Evolutionary conservation across 2,329 filamentous ascomycete genomes (phyloP).

Genomic region (Podosphaera aphanis): DNA sequence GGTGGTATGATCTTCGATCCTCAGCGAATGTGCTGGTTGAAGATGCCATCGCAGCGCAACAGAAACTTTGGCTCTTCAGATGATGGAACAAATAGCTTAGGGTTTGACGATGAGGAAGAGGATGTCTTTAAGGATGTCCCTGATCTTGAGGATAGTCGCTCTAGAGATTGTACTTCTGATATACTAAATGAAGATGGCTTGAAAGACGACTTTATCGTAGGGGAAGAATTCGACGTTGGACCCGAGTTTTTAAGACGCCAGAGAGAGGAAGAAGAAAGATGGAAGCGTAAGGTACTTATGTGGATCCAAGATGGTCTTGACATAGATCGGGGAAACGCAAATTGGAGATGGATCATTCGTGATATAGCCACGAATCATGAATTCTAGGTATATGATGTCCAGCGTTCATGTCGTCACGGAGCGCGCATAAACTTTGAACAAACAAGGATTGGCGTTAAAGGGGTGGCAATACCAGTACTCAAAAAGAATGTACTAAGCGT

Average conservation of each 20-base stretch:
- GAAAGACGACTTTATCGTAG: slow-evolving; percentile 62
- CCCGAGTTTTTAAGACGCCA: slow-evolving; percentile 81
- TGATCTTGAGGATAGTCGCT: slow-evolving; percentile 47
- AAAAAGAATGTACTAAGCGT: neutral
- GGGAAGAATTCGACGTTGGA: slow-evolving; percentile 92
- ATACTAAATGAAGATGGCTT: slow-evolving; percentile 31
- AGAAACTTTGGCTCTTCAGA: slow-evolving; percentile 24
- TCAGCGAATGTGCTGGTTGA: slow-evolving; percentile 92
- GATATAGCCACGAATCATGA: slow-evolving; percentile 23
- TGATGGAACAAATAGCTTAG: slow-evolving; percentile 38
- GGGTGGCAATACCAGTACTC: neutral
- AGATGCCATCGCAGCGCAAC: slow-evolving; percentile 30
- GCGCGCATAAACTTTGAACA: too few relatives aligned
- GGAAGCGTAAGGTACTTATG: slow-evolving; percentile 66
- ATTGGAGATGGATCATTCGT: slow-evolving; percentile 58
- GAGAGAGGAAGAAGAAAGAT: slow-evolving; percentile 73
- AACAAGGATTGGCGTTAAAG: neutral
- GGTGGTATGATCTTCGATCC: slow-evolving; percentile 98
- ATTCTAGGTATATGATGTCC: neutral
- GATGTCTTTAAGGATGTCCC: slow-evolving; percentile 91
- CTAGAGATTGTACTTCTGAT: slow-evolving; percentile 20
- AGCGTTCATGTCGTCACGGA: too few relatives aligned
- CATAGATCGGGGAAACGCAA: slow-evolving; percentile 26
- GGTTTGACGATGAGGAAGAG: slow-evolving; percentile 64
- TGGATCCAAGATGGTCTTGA: slow-evolving; percentile 40